Evolutionary conservation across 2,329 filamentous ascomycete genomes (phyloP).

Genomic region (Aplosporella prunicola): DNA sequence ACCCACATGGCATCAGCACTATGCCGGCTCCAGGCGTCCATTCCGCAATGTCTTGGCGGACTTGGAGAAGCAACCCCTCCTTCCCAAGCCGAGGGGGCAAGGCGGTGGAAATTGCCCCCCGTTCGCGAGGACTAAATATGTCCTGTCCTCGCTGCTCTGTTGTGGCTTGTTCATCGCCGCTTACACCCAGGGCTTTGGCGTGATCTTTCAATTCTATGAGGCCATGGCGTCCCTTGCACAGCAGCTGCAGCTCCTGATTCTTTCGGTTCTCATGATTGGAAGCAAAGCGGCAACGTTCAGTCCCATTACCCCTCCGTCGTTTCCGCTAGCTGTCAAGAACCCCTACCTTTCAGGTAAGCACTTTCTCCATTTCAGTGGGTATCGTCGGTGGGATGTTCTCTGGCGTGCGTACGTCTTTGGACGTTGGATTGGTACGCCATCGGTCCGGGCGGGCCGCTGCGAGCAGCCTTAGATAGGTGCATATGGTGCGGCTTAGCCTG

Average conservation of each 20-base stretch:
- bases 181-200: slow-evolving; percentile 2
- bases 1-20: slow-evolving; percentile 9
- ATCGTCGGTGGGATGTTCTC: no score
- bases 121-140: slow-evolving; percentile 11
- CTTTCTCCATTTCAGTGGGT: no score
- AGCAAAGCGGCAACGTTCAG: slow-evolving; percentile 13
- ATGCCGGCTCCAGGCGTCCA: slow-evolving; percentile 2
- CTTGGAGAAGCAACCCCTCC: slow-evolving; percentile 8
- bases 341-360: slow-evolving; percentile 32
- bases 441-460: neutral
- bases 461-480: slow-evolving; percentile 6
- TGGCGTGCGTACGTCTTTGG: no score
- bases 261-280: slow-evolving; percentile 3
- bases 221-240: slow-evolving; percentile 5
- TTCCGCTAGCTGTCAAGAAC: slow-evolving; percentile 35
- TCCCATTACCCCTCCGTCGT: slow-evolving; percentile 31
- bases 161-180: slow-evolving; percentile 6
- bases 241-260: slow-evolving; percentile 3
- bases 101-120: neutral
- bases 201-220: slow-evolving; percentile 4
- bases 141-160: slow-evolving; percentile 8
- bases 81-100: slow-evolving; percentile 2
- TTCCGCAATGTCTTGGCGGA: slow-evolving; percentile 7
- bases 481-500: slow-evolving; percentile 3
- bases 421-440: neutral